Evolutionary conservation across 768 basidiomycete genomes (phyloP).

Genomic region (Mycena vitilis): DNA sequence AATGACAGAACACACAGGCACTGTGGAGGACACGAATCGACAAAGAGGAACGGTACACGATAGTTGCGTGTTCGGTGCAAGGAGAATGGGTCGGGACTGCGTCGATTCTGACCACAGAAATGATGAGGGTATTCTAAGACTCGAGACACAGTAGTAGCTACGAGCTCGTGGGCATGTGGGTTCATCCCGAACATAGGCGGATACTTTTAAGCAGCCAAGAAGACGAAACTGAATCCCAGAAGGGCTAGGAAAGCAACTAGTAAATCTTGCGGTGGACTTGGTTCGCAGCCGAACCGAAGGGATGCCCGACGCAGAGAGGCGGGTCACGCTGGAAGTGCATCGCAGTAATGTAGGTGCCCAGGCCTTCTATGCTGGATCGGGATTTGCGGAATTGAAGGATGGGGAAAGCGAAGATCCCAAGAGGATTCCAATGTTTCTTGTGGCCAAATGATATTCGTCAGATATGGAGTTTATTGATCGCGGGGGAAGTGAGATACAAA

Average conservation of each 20-base stretch:
- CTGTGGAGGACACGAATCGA: constrained; percentile 43
- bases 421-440: constrained; percentile 25
- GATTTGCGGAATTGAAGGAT: constrained; percentile 31
- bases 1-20: constrained; percentile 39
- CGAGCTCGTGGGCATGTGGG: constrained; percentile 40
- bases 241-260: constrained; percentile 31
- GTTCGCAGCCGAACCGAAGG: constrained; percentile 24
- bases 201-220: background rate
- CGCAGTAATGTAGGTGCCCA: constrained; percentile 36
- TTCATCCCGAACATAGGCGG: constrained; percentile 39
- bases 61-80: constrained; percentile 33
- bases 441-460: constrained; percentile 12
- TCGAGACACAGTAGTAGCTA: no score
- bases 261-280: constrained; percentile 28
- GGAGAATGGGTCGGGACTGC: constrained; percentile 38
- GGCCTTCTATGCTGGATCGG: constrained; percentile 37
- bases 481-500: background rate
- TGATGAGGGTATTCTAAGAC: background rate
- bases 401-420: constrained; percentile 26
- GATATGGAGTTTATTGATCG: background rate
- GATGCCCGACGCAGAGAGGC: constrained; percentile 22
- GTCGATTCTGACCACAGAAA: constrained; percentile 35
- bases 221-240: background rate
- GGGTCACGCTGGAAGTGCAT: constrained; percentile 37
- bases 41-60: constrained; percentile 36